Evolutionary conservation across 1,284 basidiomycete genomes (phyloP).

Genomic region (Marasmius sp.): DNA sequence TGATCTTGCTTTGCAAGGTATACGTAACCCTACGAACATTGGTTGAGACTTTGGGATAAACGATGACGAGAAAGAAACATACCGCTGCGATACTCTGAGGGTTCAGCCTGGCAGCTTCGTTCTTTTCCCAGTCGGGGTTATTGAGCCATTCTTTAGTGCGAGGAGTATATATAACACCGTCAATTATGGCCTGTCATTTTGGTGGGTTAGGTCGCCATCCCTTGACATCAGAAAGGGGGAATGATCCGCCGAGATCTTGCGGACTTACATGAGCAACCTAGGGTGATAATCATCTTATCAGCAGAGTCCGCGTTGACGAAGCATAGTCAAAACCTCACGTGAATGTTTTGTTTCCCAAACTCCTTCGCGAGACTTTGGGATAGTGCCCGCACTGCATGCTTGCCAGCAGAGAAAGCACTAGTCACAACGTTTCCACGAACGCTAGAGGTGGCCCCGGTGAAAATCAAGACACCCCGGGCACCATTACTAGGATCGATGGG

Average conservation of each 20-base stretch:
- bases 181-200: conserved; percentile 51
- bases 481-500: conserved; percentile 32
- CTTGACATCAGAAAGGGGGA: background rate
- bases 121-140: conserved; percentile 42
- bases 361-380: conserved; percentile 79
- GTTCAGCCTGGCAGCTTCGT: conserved; percentile 48
- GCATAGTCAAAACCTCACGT: conserved; percentile 41
- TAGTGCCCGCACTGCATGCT: conserved; percentile 65
- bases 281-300: background rate
- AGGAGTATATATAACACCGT: conserved; percentile 61
- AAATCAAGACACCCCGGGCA: conserved; percentile 67
- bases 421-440: conserved; percentile 64
- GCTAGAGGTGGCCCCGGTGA: conserved; percentile 77
- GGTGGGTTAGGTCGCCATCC: background rate
- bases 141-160: conserved; percentile 27
- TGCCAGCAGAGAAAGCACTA: conserved; percentile 68
- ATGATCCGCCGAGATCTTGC: background rate
- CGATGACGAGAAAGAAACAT: conserved; percentile 23
- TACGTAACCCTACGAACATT: conserved; percentile 34
- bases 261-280: conserved; percentile 64
- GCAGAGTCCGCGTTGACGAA: background rate
- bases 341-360: conserved; percentile 78
- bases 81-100: conserved; percentile 70
- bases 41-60: background rate
- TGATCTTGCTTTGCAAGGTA: conserved; percentile 43